Evolutionary conservation across 257 asterid genomes (phyloP), one percentile per base, ranked within the genome.

Genomic region (Solanum sitiens): DNA sequence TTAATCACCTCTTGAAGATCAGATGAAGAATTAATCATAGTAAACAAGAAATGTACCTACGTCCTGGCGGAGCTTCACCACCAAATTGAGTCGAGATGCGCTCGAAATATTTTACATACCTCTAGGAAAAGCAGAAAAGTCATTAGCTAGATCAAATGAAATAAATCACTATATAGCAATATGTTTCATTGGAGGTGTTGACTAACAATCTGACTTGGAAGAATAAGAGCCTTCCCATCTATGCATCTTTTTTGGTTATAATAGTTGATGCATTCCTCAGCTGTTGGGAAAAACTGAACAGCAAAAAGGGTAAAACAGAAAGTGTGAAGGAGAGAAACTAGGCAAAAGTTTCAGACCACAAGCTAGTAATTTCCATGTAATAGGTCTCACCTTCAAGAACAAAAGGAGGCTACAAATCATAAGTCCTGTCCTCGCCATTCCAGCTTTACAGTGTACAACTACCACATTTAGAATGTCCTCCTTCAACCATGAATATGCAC

Each of bases 391-490:
- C 99, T 97, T 97, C 89, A 97, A 92, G 94, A 92, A 97, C 87
- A 97, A 93, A 86, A 97, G 98, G 89, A 97, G 98, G 93, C 99
- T 94, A 86, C 98, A 97, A 83, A 95, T 95, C 98, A 97, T 97
- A 91, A 97, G 89, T 88, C 99, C 99, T 12, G 99, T 97, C 94
- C 99, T 95, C 76, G 99, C 99, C 93, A 89, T 97, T 83, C 99
- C 99, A 86, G 99, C 99, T 95, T 97, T 97, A 90, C 99, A 97
- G 92, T 95, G 99, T 90, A 97, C 98, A 89, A 97, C 99, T 84
- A 97, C 99, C 89, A 97, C 99, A 91, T 97, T 95, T 86, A 94
- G 77, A 87, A 97, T 97, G 91, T 95, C 99, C 91, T 92, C 97
- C 94, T 97, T 95, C 93, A 97, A 89, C 99, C 99, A 97, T 30